Conservation (phyloP, 169 alveolate species). For the Eimeria necatrix region DNA sequence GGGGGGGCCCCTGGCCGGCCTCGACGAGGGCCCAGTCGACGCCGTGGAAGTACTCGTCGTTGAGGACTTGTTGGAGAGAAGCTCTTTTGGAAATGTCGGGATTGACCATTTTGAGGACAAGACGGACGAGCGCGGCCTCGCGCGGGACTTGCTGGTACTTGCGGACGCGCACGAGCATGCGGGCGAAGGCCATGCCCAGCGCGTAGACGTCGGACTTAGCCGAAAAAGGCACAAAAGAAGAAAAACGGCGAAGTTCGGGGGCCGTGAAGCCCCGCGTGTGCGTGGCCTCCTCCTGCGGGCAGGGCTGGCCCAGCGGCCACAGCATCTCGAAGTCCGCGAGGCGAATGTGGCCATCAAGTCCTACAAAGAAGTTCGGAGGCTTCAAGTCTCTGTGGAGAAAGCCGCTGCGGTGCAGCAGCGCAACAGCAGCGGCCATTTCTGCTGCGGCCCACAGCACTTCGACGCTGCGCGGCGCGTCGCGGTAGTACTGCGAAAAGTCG, state of each 20-base stretch:
- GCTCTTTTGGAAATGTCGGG: not conserved
- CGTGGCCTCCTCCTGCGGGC: conserved; percentile 41
- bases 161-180: not conserved
- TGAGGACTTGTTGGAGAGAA: not conserved
- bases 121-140: not conserved
- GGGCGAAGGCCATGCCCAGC: conserved; percentile 31
- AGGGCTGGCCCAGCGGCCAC: not conserved
- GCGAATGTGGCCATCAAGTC: conserved; percentile 4
- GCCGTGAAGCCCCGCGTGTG: conserved; percentile 65
- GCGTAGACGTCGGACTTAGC: conserved; percentile 44
- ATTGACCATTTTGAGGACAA: not conserved
- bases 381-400: conserved; percentile 74
- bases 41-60: conserved; percentile 27
- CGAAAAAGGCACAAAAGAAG: not conserved
- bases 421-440: conserved; percentile 32
- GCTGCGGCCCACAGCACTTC: conserved; percentile 54
- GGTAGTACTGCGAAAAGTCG: conserved; percentile 17
- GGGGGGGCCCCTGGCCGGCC: not conserved
- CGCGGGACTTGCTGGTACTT: not conserved
- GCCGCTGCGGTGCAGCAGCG: conserved; percentile 19
- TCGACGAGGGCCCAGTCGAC: conserved; percentile 19
- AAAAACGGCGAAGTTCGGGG: conserved; percentile 13
- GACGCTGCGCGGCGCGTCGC: not conserved
- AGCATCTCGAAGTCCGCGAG: conserved; percentile 73
- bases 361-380: conserved; percentile 55